A percentile compares a stretch with the other conserved stretches of the same genome.
phyloP scores from a whole-genome alignment of 2,329 filamentous ascomycete species.

The Fusarium sp. region DNA sequence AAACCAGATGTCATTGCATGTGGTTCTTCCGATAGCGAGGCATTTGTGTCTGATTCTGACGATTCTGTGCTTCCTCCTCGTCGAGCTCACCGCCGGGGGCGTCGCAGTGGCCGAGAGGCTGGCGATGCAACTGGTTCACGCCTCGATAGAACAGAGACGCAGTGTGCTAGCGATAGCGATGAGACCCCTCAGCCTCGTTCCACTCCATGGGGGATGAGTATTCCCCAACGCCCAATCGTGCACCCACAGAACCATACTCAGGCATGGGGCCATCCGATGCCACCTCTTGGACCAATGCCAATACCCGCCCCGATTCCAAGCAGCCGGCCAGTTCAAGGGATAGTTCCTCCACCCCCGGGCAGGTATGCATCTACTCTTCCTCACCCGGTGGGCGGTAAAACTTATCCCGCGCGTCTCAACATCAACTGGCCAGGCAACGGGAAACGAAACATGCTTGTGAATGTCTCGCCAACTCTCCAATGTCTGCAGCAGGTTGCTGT shows the following conservation, averaged over 20 bases:
- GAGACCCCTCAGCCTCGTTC: conserved; percentile 8
- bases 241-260: conserved; percentile 14
- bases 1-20: conserved; percentile 38
- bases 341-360: conserved; percentile 5
- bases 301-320: conserved; percentile 3
- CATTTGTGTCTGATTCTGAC: conserved; percentile 41
- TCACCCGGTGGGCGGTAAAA: conserved; percentile 5
- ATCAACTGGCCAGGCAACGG: conserved; percentile 47
- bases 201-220: conserved; percentile 14
- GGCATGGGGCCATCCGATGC: conserved; percentile 15
- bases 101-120: conserved; percentile 22
- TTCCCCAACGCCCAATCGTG: conserved; percentile 15
- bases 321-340: neutral
- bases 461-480: conserved; percentile 51
- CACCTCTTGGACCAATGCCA: conserved; percentile 1
- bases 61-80: conserved; percentile 27
- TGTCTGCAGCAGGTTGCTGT: conserved; percentile 36
- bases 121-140: conserved; percentile 25
- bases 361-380: conserved; percentile 20
- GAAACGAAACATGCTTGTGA: conserved; percentile 46
- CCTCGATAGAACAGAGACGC: conserved; percentile 14
- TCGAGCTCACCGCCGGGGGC: conserved; percentile 21
- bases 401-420: conserved; percentile 42
- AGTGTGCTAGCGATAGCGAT: conserved; percentile 16
- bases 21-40: conserved; percentile 37